phyloP scores from a whole-genome alignment of 139 green algal genomes.

The Coelastrella sp. region DNA sequence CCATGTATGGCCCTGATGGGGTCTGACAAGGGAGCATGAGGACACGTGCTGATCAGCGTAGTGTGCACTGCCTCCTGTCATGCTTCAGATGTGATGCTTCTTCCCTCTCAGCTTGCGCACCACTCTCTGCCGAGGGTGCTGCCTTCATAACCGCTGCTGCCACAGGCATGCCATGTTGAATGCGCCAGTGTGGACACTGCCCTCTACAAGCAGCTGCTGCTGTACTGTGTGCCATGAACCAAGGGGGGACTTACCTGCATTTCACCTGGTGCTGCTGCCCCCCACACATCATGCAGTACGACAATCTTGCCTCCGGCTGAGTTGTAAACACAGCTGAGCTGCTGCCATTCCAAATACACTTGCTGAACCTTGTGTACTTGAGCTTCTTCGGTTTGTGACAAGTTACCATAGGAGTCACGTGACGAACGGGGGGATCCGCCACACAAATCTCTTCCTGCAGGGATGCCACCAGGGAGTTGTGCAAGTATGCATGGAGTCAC shows the following conservation, averaged over 20 bases:
- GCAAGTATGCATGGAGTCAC: background rate
- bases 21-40: too few species aligned
- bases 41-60: too few species aligned
- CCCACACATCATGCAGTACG: constrained; percentile 40
- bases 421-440: too few species aligned
- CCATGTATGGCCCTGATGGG: too few species aligned
- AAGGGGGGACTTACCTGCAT: constrained; percentile 30
- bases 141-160: background rate
- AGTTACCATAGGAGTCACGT: background rate
- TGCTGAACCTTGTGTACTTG: constrained; percentile 23
- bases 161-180: background rate
- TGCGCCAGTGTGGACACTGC: background rate
- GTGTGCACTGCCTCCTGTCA: background rate
- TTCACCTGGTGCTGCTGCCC: constrained; percentile 28
- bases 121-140: background rate
- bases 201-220: background rate
- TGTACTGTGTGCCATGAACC: background rate
- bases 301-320: background rate
- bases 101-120: too few species aligned
- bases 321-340: constrained; percentile 31
- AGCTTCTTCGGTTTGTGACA: background rate
- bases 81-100: background rate
- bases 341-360: constrained; percentile 39
- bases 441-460: background rate
- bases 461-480: background rate